These are phyloP conservation scores for Coemansia sp. DNA, from an alignment of 371 early-diverging fungal genomes.

Conservation along the genomic window DNA sequence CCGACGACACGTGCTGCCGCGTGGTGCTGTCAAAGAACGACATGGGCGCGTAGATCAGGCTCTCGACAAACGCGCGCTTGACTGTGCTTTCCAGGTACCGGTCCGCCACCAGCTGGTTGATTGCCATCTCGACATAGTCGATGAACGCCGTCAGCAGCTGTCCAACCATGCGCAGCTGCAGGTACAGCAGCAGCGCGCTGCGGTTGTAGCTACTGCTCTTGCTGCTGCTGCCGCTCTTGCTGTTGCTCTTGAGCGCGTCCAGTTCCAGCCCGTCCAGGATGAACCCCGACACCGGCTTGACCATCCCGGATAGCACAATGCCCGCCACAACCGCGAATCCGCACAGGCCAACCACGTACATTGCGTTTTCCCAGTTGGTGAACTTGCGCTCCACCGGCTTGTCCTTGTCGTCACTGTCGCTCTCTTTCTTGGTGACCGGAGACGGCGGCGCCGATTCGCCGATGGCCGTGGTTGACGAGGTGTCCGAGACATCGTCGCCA, in stretches of 20 bases:
- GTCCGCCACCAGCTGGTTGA: background rate
- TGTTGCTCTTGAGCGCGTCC: conserved; percentile 15
- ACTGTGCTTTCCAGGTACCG: conserved; percentile 5
- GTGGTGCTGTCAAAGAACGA: conserved; percentile 61
- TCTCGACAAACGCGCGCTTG: conserved; percentile 12
- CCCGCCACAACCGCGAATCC: conserved; percentile 8
- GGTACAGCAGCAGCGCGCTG: conserved; percentile 11
- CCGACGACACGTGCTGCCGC: conserved; percentile 4
- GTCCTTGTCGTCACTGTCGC: conserved; percentile 1
- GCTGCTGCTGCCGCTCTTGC: background rate
- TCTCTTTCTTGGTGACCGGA: background rate
- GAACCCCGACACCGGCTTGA: conserved; percentile 10
- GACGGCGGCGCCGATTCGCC: background rate
- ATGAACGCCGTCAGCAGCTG: background rate
- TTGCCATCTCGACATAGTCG: background rate
- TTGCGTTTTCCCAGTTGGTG: conserved; percentile 18
- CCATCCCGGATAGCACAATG: conserved; percentile 13
- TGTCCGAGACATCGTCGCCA: conserved; percentile 1
- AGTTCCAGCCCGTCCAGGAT: conserved; percentile 15
- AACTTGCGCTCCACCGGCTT: background rate
- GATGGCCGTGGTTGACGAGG: background rate
- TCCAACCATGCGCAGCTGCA: conserved; percentile 14
- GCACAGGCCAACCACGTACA: conserved; percentile 7
- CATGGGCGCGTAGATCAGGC: conserved; percentile 57
- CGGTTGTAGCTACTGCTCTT: background rate